Percentiles rank a stretch among this genome's conserved stretches.
Evolutionary conservation across 140 eudicot genomes (phyloP).

Genomic region (Senecio squalidus): DNA sequence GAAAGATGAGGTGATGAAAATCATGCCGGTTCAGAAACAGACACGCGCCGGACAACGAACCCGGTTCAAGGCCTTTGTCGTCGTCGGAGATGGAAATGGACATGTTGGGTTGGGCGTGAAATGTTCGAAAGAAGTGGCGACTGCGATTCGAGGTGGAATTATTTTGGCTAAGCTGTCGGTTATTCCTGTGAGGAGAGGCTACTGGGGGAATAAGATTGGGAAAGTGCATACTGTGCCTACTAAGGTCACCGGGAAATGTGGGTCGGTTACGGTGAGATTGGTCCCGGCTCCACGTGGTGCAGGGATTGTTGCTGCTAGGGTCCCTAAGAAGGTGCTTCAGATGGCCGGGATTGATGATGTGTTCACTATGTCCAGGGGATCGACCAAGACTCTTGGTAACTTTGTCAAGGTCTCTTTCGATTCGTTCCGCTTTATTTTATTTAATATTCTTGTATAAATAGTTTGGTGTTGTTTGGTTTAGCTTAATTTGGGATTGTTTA

Average conservation of each 20-base stretch:
- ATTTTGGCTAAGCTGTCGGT: slow-evolving; percentile 46
- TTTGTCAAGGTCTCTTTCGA: slow-evolving; percentile 47
- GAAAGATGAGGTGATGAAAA: slow-evolving; percentile 57
- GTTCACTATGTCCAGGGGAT: slow-evolving; percentile 47
- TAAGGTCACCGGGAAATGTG: slow-evolving; percentile 56
- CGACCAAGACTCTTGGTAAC: slow-evolving; percentile 55
- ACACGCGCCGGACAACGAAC: slow-evolving; percentile 57
- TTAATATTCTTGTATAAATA: not conserved
- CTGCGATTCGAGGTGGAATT: slow-evolving; percentile 50
- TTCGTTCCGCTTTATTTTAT: not conserved
- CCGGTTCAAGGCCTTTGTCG: slow-evolving; percentile 54
- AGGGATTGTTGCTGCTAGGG: slow-evolving; percentile 56
- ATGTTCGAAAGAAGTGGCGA: slow-evolving; percentile 52
- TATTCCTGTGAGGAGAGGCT: slow-evolving; percentile 59
- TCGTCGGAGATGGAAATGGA: slow-evolving; percentile 47
- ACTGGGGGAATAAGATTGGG: slow-evolving; percentile 59
- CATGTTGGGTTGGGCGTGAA: slow-evolving; percentile 52
- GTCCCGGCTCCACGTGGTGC: slow-evolving; percentile 56
- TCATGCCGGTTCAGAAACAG: too few species aligned
- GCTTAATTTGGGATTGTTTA: too few species aligned
- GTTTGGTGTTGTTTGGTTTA: not conserved
- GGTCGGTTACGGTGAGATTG: slow-evolving; percentile 49
- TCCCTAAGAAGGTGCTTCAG: slow-evolving; percentile 57
- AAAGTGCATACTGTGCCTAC: slow-evolving; percentile 47
- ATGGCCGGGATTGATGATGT: slow-evolving; percentile 61